phyloP scores from a whole-genome alignment of 1,284 basidiomycete genomes.

The Moesziomyces antarcticus region DNA sequence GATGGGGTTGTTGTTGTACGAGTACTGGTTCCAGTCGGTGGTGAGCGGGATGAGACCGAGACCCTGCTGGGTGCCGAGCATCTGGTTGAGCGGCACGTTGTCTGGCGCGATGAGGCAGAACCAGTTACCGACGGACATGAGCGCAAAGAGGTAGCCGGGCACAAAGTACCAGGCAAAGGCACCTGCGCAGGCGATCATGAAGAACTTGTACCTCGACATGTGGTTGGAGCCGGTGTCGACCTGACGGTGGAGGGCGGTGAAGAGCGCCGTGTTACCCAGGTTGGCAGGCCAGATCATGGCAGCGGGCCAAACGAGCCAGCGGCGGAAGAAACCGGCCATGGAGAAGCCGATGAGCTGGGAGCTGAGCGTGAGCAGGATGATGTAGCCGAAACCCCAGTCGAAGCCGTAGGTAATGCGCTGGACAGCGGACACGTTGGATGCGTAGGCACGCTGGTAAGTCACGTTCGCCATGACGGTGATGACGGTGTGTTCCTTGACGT shows the following conservation, averaged over 20 bases:
- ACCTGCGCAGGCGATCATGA: constrained; percentile 42
- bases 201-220: constrained; percentile 70
- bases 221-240: constrained; percentile 41
- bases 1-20: constrained; percentile 47
- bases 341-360: constrained; percentile 69
- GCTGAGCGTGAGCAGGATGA: constrained; percentile 69
- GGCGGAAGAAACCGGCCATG: constrained; percentile 58
- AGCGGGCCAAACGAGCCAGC: constrained; percentile 62
- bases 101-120: constrained; percentile 59
- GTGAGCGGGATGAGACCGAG: constrained; percentile 56
- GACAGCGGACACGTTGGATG: constrained; percentile 64
- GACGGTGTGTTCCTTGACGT: constrained; percentile 63
- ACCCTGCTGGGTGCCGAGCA: constrained; percentile 54
- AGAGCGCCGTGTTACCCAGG: constrained; percentile 56
- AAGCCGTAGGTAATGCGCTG: constrained; percentile 47
- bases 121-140: constrained; percentile 59
- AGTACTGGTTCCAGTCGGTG: constrained; percentile 60
- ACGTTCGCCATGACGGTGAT: constrained; percentile 69
- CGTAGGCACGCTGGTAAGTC: constrained; percentile 68
- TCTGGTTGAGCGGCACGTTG: constrained; percentile 61
- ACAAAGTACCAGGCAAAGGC: constrained; percentile 59
- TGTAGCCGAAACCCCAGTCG: constrained; percentile 68
- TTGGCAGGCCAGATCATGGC: constrained; percentile 64
- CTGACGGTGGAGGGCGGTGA: constrained; percentile 58
- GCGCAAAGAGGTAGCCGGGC: constrained; percentile 60